Evolutionary conservation across 1,284 basidiomycete species (phyloP), one percentile per base, ranked within the genome.

Genomic region (Meripilus lineatus): DNA sequence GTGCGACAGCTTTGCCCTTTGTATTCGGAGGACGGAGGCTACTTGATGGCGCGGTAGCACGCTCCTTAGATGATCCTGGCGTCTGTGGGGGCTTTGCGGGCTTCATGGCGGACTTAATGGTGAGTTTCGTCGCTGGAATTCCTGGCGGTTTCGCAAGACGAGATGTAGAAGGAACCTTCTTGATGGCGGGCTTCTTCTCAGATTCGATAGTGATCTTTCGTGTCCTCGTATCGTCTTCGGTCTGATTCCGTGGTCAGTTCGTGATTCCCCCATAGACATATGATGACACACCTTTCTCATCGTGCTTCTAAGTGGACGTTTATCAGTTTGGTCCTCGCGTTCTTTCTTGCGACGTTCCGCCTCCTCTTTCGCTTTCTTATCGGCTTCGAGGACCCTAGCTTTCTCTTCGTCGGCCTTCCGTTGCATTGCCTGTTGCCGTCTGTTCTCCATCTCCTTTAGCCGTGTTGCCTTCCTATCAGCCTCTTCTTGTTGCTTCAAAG

Each of bases 361-460:
- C 45, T 89, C 85, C 36, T 85, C 85, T 55, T 76, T 86, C 46
- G 71, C 59, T 61, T 79, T 88, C 55, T 73, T 77, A 53, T 90
- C 84, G 51, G 82, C 74, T 48, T 89, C 84, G 35, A 73, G 59
- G 17, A 69, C 65, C 32, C 74, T 76, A 2, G 70, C 65, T 57
- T 79, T 86, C 56, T 89, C 86, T 55, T 89, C 88, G 43, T 89
- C 89, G 1, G 74, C 81, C 62, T 91, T 93, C 59, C 80, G 75
- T 58, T 87, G 81, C 42, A 79, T 65, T 2, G 79, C 81, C 14
- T 75, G 77, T 49, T 84, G 81, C 20, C 88, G 79, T 36, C 88
- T 73, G 41, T 77, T 73, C 53, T 93, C 90, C 75, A 87, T 84
- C 52, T 92, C 86, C 55, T 83, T 88, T 49, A 85, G 66, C 20